phyloP scores from a whole-genome alignment of 2,329 filamentous ascomycete genomes.

The Aureobasidium sp. region DNA sequence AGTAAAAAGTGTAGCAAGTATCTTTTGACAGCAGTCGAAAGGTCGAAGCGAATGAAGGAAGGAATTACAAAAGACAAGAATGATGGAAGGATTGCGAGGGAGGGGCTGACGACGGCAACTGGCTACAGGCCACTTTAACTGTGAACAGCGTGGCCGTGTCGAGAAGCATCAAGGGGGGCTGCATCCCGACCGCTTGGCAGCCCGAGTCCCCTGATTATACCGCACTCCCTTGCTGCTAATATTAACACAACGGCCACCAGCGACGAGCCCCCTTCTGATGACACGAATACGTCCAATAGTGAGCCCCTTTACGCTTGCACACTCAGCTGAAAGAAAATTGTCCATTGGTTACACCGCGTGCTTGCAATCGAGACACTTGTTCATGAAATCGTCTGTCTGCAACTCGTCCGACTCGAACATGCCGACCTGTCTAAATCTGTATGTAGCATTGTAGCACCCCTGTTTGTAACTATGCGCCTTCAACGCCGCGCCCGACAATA shows the following conservation, averaged over 20 bases:
- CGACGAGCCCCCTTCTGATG: not conserved
- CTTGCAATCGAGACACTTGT: not conserved
- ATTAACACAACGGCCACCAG: not conserved
- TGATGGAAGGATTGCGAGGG: not conserved
- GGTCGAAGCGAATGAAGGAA: not conserved
- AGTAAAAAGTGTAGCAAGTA: not conserved
- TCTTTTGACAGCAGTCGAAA: not conserved
- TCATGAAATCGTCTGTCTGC: not conserved
- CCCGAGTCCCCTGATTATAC: not conserved
- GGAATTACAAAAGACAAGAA: not conserved
- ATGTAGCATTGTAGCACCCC: not conserved
- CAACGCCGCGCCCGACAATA: constrained; percentile 10
- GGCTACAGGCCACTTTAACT: not conserved
- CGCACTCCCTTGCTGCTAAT: constrained; percentile 4
- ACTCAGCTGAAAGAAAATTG: not conserved
- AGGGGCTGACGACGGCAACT: constrained; percentile 3
- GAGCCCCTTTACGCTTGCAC: not conserved
- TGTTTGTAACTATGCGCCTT: not conserved
- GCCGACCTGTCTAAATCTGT: constrained; percentile 4
- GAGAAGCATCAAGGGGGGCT: not conserved
- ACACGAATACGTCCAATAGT: not conserved
- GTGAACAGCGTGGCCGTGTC: constrained; percentile 4
- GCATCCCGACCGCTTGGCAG: not conserved
- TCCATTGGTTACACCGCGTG: not conserved
- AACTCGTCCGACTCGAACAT: not conserved